These are phyloP conservation scores for Kodamaea leandrae DNA, from an alignment of 805 yeast species.

Conservation along the genomic window DNA sequence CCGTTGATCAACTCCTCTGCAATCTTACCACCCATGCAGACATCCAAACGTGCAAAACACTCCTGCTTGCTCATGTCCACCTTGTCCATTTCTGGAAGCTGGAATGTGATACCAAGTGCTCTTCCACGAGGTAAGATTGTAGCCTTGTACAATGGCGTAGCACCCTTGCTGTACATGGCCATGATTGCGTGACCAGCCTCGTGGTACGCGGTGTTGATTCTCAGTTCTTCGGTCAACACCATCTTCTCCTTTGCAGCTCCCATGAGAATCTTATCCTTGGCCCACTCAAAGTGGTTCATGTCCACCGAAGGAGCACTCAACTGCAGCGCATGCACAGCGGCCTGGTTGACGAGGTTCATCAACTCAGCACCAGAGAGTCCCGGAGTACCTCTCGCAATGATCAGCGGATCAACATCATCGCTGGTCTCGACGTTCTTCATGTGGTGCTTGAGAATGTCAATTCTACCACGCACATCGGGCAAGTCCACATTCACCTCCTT, in stretches of 20 bases:
- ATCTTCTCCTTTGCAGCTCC: constrained; percentile 97
- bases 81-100: constrained; percentile 96
- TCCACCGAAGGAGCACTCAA: constrained; percentile 86
- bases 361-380: constrained; percentile 98
- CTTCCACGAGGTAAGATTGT: constrained; percentile 96
- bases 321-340: constrained; percentile 96
- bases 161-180: constrained; percentile 93
- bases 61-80: constrained; percentile 88
- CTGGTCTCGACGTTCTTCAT: constrained; percentile 87
- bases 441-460: constrained; percentile 88
- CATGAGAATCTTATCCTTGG: constrained; percentile 94
- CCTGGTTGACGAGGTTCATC: constrained; percentile 94
- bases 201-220: constrained; percentile 94
- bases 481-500: constrained; percentile 91
- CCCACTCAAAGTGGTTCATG: constrained; percentile 96
- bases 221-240: constrained; percentile 94
- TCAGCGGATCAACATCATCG: constrained; percentile 79
- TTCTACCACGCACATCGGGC: constrained; percentile 97
- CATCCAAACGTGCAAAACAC: constrained; percentile 88
- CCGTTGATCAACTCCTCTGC: constrained; percentile 96
- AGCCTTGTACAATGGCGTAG: constrained; percentile 94
- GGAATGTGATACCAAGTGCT: constrained; percentile 95
- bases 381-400: constrained; percentile 95
- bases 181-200: constrained; percentile 99
- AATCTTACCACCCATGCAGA: constrained; percentile 98